These are phyloP conservation scores for Picea abies DNA, from an alignment of 83 land plant genomes.

Conservation along the genomic window DNA sequence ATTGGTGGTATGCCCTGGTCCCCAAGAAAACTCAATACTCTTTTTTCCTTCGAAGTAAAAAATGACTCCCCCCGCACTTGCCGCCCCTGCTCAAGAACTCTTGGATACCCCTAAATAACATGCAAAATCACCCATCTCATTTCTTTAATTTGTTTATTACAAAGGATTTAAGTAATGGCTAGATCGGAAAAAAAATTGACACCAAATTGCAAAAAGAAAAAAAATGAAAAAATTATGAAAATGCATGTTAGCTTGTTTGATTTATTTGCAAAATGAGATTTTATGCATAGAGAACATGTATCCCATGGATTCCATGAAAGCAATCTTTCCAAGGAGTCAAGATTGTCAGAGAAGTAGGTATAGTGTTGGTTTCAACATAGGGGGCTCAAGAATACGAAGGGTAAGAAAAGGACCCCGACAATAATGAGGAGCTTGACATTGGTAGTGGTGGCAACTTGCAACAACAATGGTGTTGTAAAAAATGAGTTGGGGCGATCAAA, in stretches of 20 bases:
- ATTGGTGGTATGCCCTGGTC: too few relatives aligned
- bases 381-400: constrained; percentile 78
- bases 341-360: constrained; percentile 77
- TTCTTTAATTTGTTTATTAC: not conserved
- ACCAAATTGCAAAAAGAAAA: not conserved
- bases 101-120: too few relatives aligned
- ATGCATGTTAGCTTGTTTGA: not conserved
- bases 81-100: too few relatives aligned
- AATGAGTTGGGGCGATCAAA: not conserved
- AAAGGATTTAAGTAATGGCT: too few relatives aligned
- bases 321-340: constrained; percentile 52
- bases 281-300: constrained; percentile 36
- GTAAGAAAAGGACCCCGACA: constrained; percentile 22
- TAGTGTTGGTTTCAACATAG: constrained; percentile 90
- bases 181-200: too few relatives aligned
- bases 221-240: not conserved
- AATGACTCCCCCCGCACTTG: too few relatives aligned
- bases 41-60: too few relatives aligned
- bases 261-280: not conserved
- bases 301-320: constrained; percentile 61
- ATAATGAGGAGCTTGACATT: not conserved
- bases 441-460: not conserved
- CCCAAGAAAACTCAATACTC: too few relatives aligned
- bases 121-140: not conserved
- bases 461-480: not conserved